Conservation (phyloP, 2,329 filamentous ascomycete species). For the Colletotrichum cereale region DNA sequence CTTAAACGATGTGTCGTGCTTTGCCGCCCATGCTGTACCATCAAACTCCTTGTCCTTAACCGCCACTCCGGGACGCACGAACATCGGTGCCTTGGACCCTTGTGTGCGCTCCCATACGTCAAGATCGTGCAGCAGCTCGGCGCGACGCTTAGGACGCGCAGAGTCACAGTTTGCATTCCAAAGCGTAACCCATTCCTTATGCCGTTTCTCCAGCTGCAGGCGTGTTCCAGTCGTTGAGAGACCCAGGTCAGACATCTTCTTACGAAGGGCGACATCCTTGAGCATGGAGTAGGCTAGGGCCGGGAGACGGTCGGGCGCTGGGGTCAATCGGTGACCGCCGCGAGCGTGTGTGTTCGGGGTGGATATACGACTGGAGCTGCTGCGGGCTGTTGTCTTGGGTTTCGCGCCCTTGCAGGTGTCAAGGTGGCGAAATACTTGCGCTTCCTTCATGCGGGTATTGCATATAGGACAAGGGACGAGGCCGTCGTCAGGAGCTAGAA, state of each 20-base stretch:
- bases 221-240: constrained; percentile 79
- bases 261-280: constrained; percentile 82
- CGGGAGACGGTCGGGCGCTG: constrained; percentile 73
- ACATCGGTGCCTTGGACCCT: constrained; percentile 67
- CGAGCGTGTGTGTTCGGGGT: constrained; percentile 20
- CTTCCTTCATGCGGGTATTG: constrained; percentile 80
- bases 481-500: constrained; percentile 70
- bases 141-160: constrained; percentile 75
- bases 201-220: constrained; percentile 79
- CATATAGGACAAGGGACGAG: constrained; percentile 90
- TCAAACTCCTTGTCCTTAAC: constrained; percentile 93
- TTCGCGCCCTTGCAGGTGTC: constrained; percentile 69
- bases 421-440: constrained; percentile 83
- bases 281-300: constrained; percentile 88
- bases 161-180: constrained; percentile 99
- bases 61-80: constrained; percentile 43
- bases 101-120: constrained; percentile 90
- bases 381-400: not conserved
- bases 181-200: constrained; percentile 93
- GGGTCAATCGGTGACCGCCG: constrained; percentile 47
- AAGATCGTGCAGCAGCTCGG: constrained; percentile 81
- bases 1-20: constrained; percentile 81
- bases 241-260: constrained; percentile 85
- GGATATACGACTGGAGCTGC: constrained; percentile 2
- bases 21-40: constrained; percentile 78